Evolutionary conservation across 2,329 filamentous ascomycete genomes (phyloP), one percentile per base, ranked within the genome.

Genomic region (Lecanicillium sp.): DNA sequence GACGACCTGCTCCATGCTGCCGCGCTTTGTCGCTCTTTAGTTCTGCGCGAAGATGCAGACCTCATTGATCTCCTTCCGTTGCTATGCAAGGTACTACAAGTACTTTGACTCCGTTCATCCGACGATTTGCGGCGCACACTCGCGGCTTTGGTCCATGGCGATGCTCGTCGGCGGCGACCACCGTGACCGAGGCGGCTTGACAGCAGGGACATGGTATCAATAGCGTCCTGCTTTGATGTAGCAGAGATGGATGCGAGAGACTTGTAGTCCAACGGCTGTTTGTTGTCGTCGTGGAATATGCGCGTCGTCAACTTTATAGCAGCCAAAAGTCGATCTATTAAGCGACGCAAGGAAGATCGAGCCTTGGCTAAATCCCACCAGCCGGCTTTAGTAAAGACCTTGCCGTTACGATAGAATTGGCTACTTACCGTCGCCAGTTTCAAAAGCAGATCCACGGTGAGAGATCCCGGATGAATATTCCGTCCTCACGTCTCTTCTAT

Each of bases 191-290:
- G 52, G 49, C 51, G 60, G 34, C 49, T 41, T 2, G 70, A 72
- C 18, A 75, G 54, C 13, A 61, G 58, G 36, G 69, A 61, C 38
- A 75, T 73, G 7, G 70, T 59, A 40, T 58, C 57, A 43, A 74
- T 61, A 2, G 70, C 67, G 35, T 72, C 66, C n/a, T 59, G 43
- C 18, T 69, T 59, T 0, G 69, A 72, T 3, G 62, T 52, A 41
- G 64, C 65, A 4, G 70, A 74, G 19, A 75, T 48, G 5, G 63
- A 59, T 43, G 65, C 53, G 19, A 75, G 58, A 3, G 65, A 66
- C 18, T 61, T 57, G 43, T 68, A 72, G 51, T 71, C 66, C 30
- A 71, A 47, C 19, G 48, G 48, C 2, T 56, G 58, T 27, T 49
- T 48, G 32, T 56, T 51, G 13, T 53, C 50, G 25, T 51, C 55